Base-by-base conservation (phyloP, 2,329 filamentous ascomycete genomes). In the Trichoderma gracile region DNA sequence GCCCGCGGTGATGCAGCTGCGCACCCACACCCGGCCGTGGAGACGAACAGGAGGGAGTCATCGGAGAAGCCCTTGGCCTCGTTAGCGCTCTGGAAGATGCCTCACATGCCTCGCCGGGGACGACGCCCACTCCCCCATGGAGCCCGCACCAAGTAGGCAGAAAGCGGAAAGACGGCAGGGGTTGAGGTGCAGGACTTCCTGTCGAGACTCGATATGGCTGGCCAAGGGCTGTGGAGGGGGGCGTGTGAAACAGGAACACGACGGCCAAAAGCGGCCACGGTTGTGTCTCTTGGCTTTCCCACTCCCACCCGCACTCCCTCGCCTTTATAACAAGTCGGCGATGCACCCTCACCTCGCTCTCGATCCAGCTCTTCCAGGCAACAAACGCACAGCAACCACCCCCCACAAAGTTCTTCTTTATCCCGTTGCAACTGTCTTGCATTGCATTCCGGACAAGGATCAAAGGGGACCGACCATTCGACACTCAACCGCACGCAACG, bases 271-370 rank as follows among this genome's bases (percentile, higher is more conserved):
- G 45, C 55, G 55, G 62, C 62, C 46, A 38, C 23, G 45, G 55
- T 53, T 53, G 47, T 50, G 33, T 65, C 30, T 40, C 30, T 40
- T 54, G 45, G 54, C 49, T 47, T 14, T 38, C 12, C 30, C 30
- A 33, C 30, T 33, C 30, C 30, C 54, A 43, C 53, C 12, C 61
- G 14, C 45, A 38, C 59, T 46, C 49, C 47, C 50, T 56, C 23
- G 23, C 23, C 47, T 65, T 63, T 65, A 65, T 65, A 38, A 38
- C 14, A 65, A 60, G 53, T 63, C 59, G 19, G 38, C 42, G 58
- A 65, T 57, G 64, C 64, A 56, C 59, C 64, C 64, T 61, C 64
- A 52, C 64, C 64, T 61, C 64, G n/a, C 52, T 49, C 64, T 63
- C 49, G 23, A 50, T 56, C 45, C 50, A 47, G 43, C 42, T 49